Evolutionary conservation across 306 rosid genomes (phyloP).

Genomic region (Prinsepia uniflora): DNA sequence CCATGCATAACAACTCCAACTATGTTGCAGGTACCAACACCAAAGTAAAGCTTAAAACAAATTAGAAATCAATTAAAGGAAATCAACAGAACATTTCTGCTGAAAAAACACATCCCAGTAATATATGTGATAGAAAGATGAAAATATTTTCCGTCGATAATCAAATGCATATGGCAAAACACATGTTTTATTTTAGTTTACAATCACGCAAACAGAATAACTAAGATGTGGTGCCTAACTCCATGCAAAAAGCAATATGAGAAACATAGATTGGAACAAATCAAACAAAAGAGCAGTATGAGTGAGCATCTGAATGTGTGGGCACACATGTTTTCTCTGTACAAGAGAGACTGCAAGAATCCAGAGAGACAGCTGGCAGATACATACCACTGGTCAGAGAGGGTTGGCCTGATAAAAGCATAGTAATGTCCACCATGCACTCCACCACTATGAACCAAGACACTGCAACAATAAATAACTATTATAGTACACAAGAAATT

Average conservation of each 20-base stretch:
- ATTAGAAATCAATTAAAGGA: too few relatives aligned
- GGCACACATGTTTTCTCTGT: neutral
- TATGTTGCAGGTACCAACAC: neutral
- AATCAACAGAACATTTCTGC: neutral
- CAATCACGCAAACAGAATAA: neutral
- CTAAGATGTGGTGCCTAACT: neutral
- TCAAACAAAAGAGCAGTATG: neutral
- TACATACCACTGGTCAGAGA: constrained; percentile 84
- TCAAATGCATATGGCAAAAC: neutral
- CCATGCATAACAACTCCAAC: neutral
- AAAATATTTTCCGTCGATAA: neutral
- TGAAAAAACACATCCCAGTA: neutral
- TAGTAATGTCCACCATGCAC: constrained; percentile 97
- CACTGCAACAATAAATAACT: constrained; percentile 52
- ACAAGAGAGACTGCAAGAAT: neutral
- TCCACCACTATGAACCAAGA: constrained; percentile 93
- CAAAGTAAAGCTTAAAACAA: neutral
- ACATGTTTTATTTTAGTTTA: neutral
- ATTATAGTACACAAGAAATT: constrained; percentile 10
- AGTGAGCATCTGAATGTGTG: neutral
- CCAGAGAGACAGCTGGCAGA: neutral
- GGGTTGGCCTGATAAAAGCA: constrained; percentile 85
- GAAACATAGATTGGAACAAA: neutral
- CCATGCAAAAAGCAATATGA: neutral
- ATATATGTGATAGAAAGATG: too few relatives aligned